Evolutionary conservation across 2,329 filamentous ascomycete genomes (phyloP).

Genomic region (Trichoderma sp.): DNA sequence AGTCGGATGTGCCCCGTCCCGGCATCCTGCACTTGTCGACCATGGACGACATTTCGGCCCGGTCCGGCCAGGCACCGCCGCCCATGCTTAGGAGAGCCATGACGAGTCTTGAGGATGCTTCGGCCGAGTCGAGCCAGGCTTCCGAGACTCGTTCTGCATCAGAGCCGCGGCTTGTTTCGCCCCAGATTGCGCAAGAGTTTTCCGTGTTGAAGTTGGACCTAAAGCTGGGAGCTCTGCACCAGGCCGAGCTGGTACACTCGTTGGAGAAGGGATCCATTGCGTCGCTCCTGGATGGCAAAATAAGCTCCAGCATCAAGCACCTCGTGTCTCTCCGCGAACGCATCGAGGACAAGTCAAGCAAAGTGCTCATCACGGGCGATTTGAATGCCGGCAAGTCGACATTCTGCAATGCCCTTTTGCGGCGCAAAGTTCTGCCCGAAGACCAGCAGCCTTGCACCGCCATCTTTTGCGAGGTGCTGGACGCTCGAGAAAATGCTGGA

Average conservation of each 20-base stretch:
- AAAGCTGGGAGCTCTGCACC: constrained; percentile 81
- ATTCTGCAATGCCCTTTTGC: constrained; percentile 94
- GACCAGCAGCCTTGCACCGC: constrained; percentile 98
- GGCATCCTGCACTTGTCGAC: constrained; percentile 62
- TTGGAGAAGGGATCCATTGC: constrained; percentile 90
- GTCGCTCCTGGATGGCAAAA: constrained; percentile 86
- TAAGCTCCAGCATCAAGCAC: constrained; percentile 89
- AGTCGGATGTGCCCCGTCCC: constrained; percentile 54
- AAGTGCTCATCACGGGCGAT: constrained; percentile 93
- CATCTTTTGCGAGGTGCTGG: constrained; percentile 96
- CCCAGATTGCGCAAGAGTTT: constrained; percentile 92
- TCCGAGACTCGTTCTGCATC: constrained; percentile 58
- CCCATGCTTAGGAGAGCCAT: constrained; percentile 62
- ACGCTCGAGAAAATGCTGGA: constrained; percentile 84
- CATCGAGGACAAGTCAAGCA: constrained; percentile 96
- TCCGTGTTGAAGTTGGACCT: constrained; percentile 93
- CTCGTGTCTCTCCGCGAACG: constrained; percentile 81
- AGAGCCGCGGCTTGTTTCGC: constrained; percentile 82
- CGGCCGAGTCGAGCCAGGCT: constrained; percentile 69
- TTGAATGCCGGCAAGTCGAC: constrained; percentile 97
- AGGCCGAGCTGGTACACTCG: constrained; percentile 89
- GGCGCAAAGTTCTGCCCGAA: constrained; percentile 88
- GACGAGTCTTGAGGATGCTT: constrained; percentile 48
- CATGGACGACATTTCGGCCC: constrained; percentile 44
- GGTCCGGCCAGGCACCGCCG: constrained; percentile 43